Conservation (phyloP, 352 stramenopile genomes). For the Globisporangium carolinianum region DNA sequence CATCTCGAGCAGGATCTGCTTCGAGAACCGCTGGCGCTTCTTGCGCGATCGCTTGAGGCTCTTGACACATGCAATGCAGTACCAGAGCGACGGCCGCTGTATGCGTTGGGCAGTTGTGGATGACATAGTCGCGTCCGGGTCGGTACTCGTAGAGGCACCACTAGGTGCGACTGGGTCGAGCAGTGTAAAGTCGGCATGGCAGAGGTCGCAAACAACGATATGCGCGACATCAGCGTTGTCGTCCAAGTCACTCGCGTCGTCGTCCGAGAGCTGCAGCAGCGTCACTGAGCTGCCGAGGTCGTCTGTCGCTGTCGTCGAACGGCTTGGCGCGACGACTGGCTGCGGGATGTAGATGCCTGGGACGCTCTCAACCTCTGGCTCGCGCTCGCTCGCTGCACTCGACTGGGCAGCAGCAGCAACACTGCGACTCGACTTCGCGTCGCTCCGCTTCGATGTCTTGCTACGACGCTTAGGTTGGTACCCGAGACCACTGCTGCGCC, state of each 20-base stretch:
- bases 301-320: slow-evolving; percentile 3
- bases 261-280: slow-evolving; percentile 28
- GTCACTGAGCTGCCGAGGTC: slow-evolving; percentile 3
- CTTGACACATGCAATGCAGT: slow-evolving; percentile 54
- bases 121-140: too few relatives aligned
- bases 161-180: slow-evolving; percentile 30
- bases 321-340: slow-evolving; percentile 2
- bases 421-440: not conserved
- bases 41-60: slow-evolving; percentile 73
- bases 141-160: too few relatives aligned
- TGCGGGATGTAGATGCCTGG: slow-evolving; percentile 6
- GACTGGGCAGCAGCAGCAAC: not conserved
- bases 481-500: slow-evolving; percentile 12
- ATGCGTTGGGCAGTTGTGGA: slow-evolving; percentile 10
- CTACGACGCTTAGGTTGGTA: slow-evolving; percentile 9
- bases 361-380: not conserved
- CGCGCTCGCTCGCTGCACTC: not conserved
- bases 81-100: slow-evolving; percentile 57
- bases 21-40: slow-evolving; percentile 72
- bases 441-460: slow-evolving; percentile 2
- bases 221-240: slow-evolving; percentile 33
- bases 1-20: slow-evolving; percentile 84
- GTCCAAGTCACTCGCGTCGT: slow-evolving; percentile 29
- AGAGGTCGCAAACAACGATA: slow-evolving; percentile 72
- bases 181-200: slow-evolving; percentile 70